Conservation (phyloP, 2,329 filamentous ascomycete species). For the Nothophaeocryptopus gaeumannii region DNA sequence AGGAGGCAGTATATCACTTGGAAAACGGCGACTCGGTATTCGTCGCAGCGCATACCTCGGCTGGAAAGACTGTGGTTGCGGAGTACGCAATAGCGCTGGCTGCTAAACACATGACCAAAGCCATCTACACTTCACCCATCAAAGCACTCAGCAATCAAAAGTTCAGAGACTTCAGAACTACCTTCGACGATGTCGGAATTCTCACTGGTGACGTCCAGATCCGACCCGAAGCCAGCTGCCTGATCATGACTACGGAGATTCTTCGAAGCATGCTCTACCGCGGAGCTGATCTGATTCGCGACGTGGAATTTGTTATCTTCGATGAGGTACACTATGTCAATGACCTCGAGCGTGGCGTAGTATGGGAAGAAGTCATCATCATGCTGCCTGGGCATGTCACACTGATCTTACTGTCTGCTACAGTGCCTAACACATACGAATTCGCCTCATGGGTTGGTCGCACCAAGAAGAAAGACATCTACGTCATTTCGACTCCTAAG, state of each 20-base stretch:
- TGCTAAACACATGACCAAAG: constrained; percentile 98
- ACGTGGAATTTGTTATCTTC: constrained; percentile 98
- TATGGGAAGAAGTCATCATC: constrained; percentile 99
- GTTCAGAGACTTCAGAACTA: constrained; percentile 86
- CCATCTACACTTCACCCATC: constrained; percentile 98
- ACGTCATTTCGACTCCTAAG: constrained; percentile 96
- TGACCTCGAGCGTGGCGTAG: constrained; percentile 89
- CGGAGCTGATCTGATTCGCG: constrained; percentile 89
- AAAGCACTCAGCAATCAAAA: constrained; percentile 99
- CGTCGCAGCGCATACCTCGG: constrained; percentile 94
- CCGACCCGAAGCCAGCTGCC: constrained; percentile 91
- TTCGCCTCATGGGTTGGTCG: constrained; percentile 98
- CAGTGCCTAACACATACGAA: constrained; percentile 94
- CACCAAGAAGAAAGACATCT: constrained; percentile 98
- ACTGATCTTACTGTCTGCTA: constrained; percentile 89
- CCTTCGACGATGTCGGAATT: constrained; percentile 94
- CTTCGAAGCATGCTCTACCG: constrained; percentile 96
- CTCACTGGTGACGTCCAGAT: constrained; percentile 97
- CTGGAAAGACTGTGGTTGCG: constrained; percentile 95
- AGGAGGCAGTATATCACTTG: constrained; percentile 95
- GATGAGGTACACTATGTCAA: constrained; percentile 99
- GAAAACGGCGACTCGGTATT: constrained; percentile 97
- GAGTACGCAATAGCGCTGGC: constrained; percentile 97
- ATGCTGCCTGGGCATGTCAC: constrained; percentile 98
- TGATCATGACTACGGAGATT: constrained; percentile 99